Conservation (phyloP, 2,329 filamentous ascomycete genomes). For the Zasmidium citrigriseum region DNA sequence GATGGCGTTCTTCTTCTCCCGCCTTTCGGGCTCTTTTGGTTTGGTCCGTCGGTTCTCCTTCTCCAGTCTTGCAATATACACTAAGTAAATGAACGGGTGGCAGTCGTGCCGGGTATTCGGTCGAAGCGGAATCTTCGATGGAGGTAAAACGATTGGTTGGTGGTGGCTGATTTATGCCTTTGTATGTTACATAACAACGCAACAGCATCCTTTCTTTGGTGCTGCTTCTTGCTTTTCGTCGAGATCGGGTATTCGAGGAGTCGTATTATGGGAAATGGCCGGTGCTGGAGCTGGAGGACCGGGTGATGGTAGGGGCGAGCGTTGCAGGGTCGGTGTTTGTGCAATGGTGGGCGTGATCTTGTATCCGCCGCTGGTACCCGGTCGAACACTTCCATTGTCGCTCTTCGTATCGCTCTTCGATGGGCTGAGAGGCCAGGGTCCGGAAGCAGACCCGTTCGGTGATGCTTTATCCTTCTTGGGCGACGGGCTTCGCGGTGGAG, state of each 20-base stretch:
- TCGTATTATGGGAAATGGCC: constrained; percentile 38
- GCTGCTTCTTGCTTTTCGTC: constrained; percentile 55
- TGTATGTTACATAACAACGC: constrained; percentile 66
- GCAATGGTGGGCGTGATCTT: constrained; percentile 49
- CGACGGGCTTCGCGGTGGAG: constrained; percentile 6
- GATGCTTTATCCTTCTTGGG: constrained; percentile 13
- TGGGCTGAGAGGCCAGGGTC: constrained; percentile 30
- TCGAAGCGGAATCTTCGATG: background rate
- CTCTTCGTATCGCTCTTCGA: constrained; percentile 27
- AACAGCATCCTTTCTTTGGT: constrained; percentile 65
- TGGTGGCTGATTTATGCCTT: background rate
- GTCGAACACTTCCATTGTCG: constrained; percentile 30
- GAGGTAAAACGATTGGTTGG: background rate
- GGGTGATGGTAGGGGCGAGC: constrained; percentile 21
- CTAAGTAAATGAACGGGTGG: background rate
- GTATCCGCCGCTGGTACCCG: constrained; percentile 48
- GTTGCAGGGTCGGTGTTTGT: constrained; percentile 24
- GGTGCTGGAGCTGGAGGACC: constrained; percentile 16
- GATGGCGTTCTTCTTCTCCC: background rate
- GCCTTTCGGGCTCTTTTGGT: background rate
- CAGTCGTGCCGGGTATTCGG: background rate
- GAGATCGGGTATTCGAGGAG: constrained; percentile 56
- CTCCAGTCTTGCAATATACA: background rate
- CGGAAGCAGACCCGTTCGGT: constrained; percentile 17
- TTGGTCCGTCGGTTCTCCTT: background rate